Base-by-base conservation (phyloP, 106 monocot species). In the Xerophyta viscosa region DNA sequence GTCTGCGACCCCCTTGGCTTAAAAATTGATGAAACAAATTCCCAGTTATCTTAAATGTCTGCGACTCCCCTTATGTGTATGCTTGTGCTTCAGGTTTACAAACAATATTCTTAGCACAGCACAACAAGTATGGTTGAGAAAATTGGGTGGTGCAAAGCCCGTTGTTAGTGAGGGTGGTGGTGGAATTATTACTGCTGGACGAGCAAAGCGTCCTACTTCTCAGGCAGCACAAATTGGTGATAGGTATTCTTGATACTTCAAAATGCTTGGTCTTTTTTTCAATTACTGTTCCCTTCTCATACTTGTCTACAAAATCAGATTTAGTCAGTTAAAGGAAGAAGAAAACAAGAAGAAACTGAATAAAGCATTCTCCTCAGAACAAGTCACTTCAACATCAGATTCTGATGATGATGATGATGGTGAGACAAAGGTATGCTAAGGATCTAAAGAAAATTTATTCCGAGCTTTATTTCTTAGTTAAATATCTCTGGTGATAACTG, bases 31-130 rank as follows among this genome's bases (percentile, higher is more conserved):
- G 6, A 2, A 2, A 39, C 2, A 8, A 39, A 39, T 5, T 6
- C 33, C 11, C 5, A 5, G 7, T 12, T 10, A 39, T 3, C 15
- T 3, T 2, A 12, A 15, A 39, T 39, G 39, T 39, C n/a, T 39
- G 13, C 6, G 6, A 39, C 39, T 39, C 15, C 3, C 10, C 15
- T 39, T 39, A n/a, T 39, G 6, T 12, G 33, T 12, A 39, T 39
- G 61, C 31, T 28, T 37, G 39, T 31, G 31, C 8, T 54, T 54
- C 60, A 98, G 98, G 90, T 82, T 98, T 60, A 90, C 82, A 50
- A 98, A 98, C 66, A 98, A 98, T 60, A 15, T 90, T 20, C 82
- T 98, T 36, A 98, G 98, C 69, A 98, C 98, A 39, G 86, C 77
- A 42, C 98, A 98, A 54, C 98, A 90, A 66, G 48, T 98, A 29